Evolutionary conservation across 2,329 filamentous ascomycete species (phyloP), one percentile per base, ranked within the genome.

Genomic region (Eurotiales sp.): DNA sequence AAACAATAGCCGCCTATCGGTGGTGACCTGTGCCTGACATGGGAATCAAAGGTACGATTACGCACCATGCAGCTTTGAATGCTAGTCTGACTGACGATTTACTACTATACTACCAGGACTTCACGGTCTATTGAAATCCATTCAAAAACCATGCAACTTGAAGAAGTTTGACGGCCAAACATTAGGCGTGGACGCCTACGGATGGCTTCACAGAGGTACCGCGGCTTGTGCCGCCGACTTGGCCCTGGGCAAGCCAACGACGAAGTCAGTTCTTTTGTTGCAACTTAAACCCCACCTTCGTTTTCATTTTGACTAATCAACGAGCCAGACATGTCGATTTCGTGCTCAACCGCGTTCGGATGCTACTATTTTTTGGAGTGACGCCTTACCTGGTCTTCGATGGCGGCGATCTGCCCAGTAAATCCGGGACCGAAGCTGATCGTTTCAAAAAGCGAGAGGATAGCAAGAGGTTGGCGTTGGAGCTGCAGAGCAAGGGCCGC

Each of bases 311-410:
- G 8, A 40, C 61, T 66, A 46, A 71, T 37, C 14, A n/a, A n/a
- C 23, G 6, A 23, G 17, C 8, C 55, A 95, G 88, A 73, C 93
- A 90, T 76, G 83, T 99, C 64, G 88, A 95, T 64, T 95, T 90
- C 61, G 87, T 87, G 48, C 86, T 99, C 80, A 83, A 88, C 64
- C 88, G 91, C 55, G 90, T 99, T 46, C 86, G 86, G 54, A 97
- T 99, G 93, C 83, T 96, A 52, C 82, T 90, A 56, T 88, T 96
- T 71, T 96, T 95, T 66, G 92, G 91, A 21, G 83, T 97, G 36
- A 95, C 80, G n/a, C 93, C 93, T 0, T 99, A 95, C 68, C 74
- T 99, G 50, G 87, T 99, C 30, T 99, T 99, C 67, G 93, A 99
- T 71, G 93, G 93, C 56, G 93, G 96, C 66, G 90, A 87, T 65